These are phyloP conservation scores for Omphalea diandra DNA, from an alignment of 441 rosid species.

Conservation along the genomic window DNA sequence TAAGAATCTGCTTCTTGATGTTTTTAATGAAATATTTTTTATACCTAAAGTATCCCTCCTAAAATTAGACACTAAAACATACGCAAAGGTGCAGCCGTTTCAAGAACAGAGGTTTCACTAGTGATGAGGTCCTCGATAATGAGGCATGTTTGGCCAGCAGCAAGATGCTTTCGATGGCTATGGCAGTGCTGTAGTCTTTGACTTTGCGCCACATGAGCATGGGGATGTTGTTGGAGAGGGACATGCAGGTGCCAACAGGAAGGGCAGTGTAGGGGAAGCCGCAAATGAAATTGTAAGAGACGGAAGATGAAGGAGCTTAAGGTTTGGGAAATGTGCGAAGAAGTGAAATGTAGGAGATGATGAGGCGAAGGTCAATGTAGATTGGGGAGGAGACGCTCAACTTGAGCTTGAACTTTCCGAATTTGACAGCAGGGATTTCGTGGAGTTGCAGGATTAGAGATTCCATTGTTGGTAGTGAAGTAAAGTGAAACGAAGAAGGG, in stretches of 20 bases:
- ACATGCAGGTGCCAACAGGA: conserved; percentile 85
- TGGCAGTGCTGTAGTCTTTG: conserved; percentile 84
- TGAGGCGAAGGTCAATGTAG: conserved; percentile 96
- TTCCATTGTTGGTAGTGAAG: conserved; percentile 72
- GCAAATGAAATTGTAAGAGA: conserved; percentile 60
- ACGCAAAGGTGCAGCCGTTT: conserved; percentile 77
- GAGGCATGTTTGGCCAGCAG: conserved; percentile 56
- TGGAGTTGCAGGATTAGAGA: conserved; percentile 79
- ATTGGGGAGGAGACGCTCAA: conserved; percentile 88
- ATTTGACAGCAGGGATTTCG: conserved; percentile 87
- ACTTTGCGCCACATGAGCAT: conserved; percentile 97
- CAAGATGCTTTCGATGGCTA: conserved; percentile 77
- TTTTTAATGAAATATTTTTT: too few species aligned
- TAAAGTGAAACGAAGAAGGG: too few species aligned
- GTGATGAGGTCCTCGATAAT: conserved; percentile 84
- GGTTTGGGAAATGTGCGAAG: conserved; percentile 63
- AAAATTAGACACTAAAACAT: too few species aligned
- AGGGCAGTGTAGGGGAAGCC: conserved; percentile 95
- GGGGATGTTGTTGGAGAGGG: conserved; percentile 58
- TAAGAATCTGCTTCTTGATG: too few species aligned
- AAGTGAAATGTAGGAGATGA: conserved; percentile 78
- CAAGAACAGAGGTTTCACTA: conserved; percentile 85
- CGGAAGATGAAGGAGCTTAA: conserved; percentile 59
- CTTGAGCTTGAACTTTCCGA: conserved; percentile 88
- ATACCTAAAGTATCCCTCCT: too few species aligned